These are phyloP conservation scores for Fraxinus xanthoxyloides DNA, from an alignment of 305 asterid genomes.

Conservation along the genomic window DNA sequence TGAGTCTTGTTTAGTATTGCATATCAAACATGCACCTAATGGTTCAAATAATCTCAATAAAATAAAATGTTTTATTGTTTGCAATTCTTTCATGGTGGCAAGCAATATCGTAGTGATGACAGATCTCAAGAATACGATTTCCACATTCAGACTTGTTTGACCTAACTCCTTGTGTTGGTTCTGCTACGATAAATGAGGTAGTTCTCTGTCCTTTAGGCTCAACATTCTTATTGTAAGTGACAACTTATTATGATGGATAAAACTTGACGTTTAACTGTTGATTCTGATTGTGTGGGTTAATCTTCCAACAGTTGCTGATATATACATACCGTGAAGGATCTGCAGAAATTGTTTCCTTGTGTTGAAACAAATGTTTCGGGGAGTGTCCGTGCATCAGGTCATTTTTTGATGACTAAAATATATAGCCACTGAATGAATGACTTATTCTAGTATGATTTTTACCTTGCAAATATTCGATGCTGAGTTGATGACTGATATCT, in stretches of 20 bases:
- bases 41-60: slow-evolving; percentile 26
- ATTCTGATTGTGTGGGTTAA: neutral
- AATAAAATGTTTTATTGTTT: slow-evolving; percentile 25
- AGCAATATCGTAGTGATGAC: slow-evolving; percentile 48
- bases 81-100: slow-evolving; percentile 42
- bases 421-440: neutral
- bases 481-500: neutral
- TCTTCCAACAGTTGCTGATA: slow-evolving; percentile 49
- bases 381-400: slow-evolving; percentile 58
- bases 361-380: slow-evolving; percentile 27
- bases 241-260: neutral
- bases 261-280: too few species aligned
- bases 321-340: slow-evolving; percentile 66
- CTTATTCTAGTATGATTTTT: neutral
- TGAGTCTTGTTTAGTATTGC: neutral
- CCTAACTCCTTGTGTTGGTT: slow-evolving; percentile 58
- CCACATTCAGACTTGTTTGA: slow-evolving; percentile 72
- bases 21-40: neutral
- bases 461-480: neutral
- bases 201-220: neutral
- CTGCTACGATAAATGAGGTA: slow-evolving; percentile 69
- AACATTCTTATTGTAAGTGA: neutral
- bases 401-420: neutral
- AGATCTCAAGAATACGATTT: slow-evolving; percentile 58
- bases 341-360: slow-evolving; percentile 45